Evolutionary conservation across 805 yeast species (phyloP).

Genomic region (Saccharomycopsis lassenensis): DNA sequence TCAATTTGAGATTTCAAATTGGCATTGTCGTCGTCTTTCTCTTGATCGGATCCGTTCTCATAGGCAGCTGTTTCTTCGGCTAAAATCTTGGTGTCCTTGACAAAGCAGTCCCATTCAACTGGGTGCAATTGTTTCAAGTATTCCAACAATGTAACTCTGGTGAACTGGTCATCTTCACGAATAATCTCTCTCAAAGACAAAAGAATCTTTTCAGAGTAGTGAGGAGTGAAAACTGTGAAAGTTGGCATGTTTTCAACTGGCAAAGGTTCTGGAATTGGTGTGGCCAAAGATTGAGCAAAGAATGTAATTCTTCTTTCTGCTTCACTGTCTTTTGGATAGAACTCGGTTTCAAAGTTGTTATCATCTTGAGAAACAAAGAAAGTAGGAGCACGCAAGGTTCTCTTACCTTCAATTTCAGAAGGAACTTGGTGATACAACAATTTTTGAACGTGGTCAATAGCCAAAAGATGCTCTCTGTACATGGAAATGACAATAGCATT

Average conservation of each 20-base stretch:
- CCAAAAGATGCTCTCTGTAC: constrained; percentile 98
- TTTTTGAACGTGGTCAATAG: constrained; percentile 97
- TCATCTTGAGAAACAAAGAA: constrained; percentile 98
- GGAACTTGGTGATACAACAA: constrained; percentile 97
- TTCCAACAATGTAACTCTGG: constrained; percentile 62
- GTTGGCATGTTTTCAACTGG: constrained; percentile 99
- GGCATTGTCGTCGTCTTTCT: constrained; percentile 33
- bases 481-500: constrained; percentile 96
- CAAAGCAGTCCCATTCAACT: constrained; percentile 73
- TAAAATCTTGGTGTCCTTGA: constrained; percentile 58
- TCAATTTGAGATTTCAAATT: constrained; percentile 29
- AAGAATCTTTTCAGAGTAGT: constrained; percentile 88
- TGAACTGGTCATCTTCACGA: constrained; percentile 93
- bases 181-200: constrained; percentile 91
- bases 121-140: constrained; percentile 65
- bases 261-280: constrained; percentile 97
- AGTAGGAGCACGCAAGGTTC: constrained; percentile 97
- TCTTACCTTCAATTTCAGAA: constrained; percentile 93
- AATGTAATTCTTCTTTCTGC: constrained; percentile 99
- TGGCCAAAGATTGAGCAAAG: constrained; percentile 97
- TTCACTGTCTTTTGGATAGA: constrained; percentile 93
- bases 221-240: constrained; percentile 93
- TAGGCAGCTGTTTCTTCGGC: constrained; percentile 39
- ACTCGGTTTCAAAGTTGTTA: constrained; percentile 83
- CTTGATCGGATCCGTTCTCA: constrained; percentile 21